Percentiles rank a stretch among this genome's conserved stretches.
phyloP scores from a whole-genome alignment of 345 rosid genomes.

The Triadica sebifera region DNA sequence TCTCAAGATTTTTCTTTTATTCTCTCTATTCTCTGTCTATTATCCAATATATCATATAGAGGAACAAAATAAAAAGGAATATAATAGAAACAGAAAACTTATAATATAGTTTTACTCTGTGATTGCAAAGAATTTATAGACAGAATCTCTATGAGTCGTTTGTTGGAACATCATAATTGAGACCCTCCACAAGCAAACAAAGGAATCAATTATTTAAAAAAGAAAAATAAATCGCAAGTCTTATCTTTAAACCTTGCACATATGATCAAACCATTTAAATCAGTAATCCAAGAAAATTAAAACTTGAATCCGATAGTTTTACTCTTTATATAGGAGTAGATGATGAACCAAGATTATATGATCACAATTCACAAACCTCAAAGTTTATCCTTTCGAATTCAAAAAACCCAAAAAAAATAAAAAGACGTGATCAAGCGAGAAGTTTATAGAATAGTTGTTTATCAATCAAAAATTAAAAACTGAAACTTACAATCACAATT shows the following conservation, averaged over 20 bases:
- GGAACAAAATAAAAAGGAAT: no score
- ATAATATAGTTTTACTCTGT: neutral
- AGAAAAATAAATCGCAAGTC: neutral
- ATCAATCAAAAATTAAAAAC: neutral
- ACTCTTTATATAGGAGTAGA: neutral
- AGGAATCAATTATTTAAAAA: neutral
- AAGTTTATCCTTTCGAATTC: neutral
- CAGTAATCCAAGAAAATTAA: neutral
- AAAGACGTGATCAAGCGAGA: neutral
- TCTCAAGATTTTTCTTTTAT: no score
- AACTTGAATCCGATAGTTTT: neutral
- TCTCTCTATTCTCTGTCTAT: no score
- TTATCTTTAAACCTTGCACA: neutral
- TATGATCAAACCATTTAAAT: neutral
- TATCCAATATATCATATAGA: no score
- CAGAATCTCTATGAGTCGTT: neutral
- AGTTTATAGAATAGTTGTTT: neutral
- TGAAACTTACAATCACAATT: neutral
- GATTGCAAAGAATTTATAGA: neutral
- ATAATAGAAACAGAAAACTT: neutral
- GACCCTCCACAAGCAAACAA: constrained; percentile 4
- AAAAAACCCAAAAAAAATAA: neutral
- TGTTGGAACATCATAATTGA: neutral
- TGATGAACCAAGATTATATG: no score
- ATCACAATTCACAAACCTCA: no score